Percentiles rank a stretch among this genome's conserved stretches.
Evolutionary conservation across 163 green algal species (phyloP).

Genomic region (Scenedesmus sp.): DNA sequence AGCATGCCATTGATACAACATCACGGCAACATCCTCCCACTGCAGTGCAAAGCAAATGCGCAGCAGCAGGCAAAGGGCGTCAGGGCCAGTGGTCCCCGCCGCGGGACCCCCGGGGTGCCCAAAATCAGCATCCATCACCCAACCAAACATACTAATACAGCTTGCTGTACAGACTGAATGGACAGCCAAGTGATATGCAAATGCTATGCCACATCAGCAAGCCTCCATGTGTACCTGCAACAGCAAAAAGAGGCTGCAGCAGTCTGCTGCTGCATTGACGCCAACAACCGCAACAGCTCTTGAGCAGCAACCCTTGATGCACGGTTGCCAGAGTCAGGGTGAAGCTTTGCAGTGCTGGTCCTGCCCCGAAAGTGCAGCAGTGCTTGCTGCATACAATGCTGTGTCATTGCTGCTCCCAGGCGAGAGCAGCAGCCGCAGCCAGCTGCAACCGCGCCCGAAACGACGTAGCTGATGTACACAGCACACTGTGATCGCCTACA

Average conservation of each 20-base stretch:
- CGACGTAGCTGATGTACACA: neutral
- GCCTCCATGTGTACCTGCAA: neutral
- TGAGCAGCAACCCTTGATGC: neutral
- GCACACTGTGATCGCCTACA: neutral
- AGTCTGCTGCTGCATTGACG: neutral
- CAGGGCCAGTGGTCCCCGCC: too few species aligned
- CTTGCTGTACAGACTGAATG: neutral
- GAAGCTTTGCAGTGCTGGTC: neutral
- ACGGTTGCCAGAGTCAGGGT: neutral
- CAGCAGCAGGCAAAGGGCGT: too few species aligned
- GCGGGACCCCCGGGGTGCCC: too few species aligned
- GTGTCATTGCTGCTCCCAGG: neutral
- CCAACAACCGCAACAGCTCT: neutral
- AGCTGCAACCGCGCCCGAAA: neutral
- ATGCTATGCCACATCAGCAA: neutral
- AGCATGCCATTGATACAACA: too few species aligned
- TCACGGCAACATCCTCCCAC: too few species aligned
- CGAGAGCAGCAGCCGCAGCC: neutral
- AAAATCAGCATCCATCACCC: too few species aligned
- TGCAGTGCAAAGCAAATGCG: too few species aligned
- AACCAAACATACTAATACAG: neutral
- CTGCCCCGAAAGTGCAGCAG: neutral
- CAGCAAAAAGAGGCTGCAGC: neutral
- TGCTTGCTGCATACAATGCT: neutral
- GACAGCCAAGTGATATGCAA: neutral